These are phyloP conservation scores for Xylaria acuta DNA, from an alignment of 495 filamentous ascomycete genomes.

Conservation along the genomic window DNA sequence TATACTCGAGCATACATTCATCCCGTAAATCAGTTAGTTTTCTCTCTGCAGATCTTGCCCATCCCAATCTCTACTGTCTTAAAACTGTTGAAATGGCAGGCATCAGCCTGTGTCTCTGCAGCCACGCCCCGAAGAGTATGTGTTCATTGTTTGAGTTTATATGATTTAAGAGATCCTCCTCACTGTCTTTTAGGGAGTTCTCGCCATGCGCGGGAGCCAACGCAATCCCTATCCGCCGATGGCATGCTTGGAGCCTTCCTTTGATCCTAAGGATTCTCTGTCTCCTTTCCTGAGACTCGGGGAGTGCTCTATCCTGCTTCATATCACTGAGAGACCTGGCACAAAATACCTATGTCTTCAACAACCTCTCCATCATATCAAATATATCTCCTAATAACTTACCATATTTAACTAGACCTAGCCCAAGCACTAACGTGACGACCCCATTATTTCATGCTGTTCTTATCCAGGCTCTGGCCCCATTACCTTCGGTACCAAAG, in stretches of 20 bases:
- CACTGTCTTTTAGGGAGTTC: background rate
- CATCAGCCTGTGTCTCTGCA: no score
- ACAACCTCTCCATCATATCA: background rate
- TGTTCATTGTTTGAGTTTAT: no score
- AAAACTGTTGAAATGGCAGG: no score
- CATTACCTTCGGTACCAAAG: background rate
- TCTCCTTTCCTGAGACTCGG: background rate
- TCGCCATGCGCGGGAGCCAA: background rate
- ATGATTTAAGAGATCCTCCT: background rate
- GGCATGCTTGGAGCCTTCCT: background rate
- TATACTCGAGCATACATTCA: no score
- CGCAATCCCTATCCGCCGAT: background rate
- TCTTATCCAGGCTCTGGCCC: background rate
- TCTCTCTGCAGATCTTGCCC: no score
- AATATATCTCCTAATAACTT: background rate
- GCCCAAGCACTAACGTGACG: background rate
- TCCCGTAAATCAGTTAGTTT: no score
- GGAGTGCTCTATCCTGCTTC: background rate
- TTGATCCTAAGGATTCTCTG: background rate
- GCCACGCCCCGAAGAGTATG: no score
- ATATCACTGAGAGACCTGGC: background rate
- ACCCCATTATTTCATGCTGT: background rate
- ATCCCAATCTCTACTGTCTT: no score
- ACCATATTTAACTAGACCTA: background rate
- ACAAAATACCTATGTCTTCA: slow-evolving; percentile 1